phyloP scores from a whole-genome alignment of 495 filamentous ascomycete species.

The Hypoxylon trugodes region DNA sequence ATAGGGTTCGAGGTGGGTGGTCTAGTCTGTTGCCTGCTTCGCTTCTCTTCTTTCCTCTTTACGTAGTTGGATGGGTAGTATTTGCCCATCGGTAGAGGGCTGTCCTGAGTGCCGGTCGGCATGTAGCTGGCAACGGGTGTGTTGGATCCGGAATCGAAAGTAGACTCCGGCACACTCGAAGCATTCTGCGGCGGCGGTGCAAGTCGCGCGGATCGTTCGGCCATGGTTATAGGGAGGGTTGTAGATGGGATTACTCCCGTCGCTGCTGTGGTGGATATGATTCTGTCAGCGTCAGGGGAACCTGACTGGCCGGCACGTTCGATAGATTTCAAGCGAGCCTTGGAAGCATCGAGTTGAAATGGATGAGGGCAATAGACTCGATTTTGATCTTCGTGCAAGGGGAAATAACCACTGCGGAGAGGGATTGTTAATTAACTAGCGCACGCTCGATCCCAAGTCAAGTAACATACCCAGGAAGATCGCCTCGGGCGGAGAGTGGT shows the following conservation, averaged over 20 bases:
- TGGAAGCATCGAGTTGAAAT: conserved; percentile 49
- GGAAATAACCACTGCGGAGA: conserved; percentile 59
- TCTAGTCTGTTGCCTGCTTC: conserved; percentile 19
- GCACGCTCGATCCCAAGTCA: conserved; percentile 11
- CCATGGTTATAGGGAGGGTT: conserved; percentile 14
- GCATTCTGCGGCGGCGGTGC: conserved; percentile 17
- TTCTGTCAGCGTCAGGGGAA: conserved; percentile 5
- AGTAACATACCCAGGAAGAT: conserved; percentile 57
- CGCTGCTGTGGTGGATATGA: not conserved
- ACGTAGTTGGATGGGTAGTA: conserved; percentile 65
- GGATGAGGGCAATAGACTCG: conserved; percentile 51
- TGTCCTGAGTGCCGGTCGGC: conserved; percentile 49
- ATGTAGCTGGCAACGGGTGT: conserved; percentile 55
- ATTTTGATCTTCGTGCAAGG: conserved; percentile 56
- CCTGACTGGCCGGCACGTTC: conserved; percentile 40
- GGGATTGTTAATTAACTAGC: not conserved
- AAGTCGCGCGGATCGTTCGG: conserved; percentile 30
- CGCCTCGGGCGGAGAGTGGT: conserved; percentile 59
- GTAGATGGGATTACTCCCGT: conserved; percentile 23
- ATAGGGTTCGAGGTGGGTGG: conserved; percentile 28
- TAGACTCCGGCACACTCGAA: conserved; percentile 6
- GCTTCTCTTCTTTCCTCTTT: conserved; percentile 45
- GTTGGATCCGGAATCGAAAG: conserved; percentile 28
- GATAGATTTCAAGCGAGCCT: conserved; percentile 47
- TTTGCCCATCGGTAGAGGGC: conserved; percentile 58